A percentile compares a stretch with the other conserved stretches of the same genome.
Conservation (phyloP, 257 asterid species). For the Nicotiana tabacum region DNA sequence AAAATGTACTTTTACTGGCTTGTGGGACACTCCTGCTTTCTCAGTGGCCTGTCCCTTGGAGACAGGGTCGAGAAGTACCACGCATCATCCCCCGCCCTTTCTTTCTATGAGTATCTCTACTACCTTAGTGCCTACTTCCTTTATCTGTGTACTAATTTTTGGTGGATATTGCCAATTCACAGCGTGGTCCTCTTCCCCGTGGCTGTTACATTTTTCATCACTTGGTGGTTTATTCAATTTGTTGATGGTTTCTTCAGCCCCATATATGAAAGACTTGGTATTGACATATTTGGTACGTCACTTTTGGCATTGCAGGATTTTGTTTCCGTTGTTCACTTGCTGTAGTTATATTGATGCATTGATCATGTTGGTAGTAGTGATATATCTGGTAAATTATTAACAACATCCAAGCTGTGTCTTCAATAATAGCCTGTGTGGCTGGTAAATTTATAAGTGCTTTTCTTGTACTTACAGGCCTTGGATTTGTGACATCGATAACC, state of each 20-base stretch:
- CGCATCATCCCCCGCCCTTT: slow-evolving; percentile 1
- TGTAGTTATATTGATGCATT: slow-evolving; percentile 8
- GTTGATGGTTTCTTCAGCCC: slow-evolving; percentile 99
- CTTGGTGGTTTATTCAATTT: slow-evolving; percentile 98
- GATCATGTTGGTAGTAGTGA: background rate
- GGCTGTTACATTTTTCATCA: slow-evolving; percentile 87
- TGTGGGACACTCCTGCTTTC: background rate
- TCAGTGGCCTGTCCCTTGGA: slow-evolving; percentile 8
- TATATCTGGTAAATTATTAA: background rate
- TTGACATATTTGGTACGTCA: slow-evolving; percentile 81
- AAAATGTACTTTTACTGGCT: background rate
- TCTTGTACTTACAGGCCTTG: slow-evolving; percentile 66
- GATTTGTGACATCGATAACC: slow-evolving; percentile 72
- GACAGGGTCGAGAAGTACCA: slow-evolving; percentile 3
- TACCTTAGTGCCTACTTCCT: background rate
- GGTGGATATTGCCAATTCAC: slow-evolving; percentile 27
- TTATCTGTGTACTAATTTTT: background rate
- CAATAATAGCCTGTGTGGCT: background rate
- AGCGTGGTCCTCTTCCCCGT: slow-evolving; percentile 95
- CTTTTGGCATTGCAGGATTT: slow-evolving; percentile 1
- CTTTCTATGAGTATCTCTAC: background rate
- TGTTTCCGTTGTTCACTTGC: slow-evolving; percentile 1
- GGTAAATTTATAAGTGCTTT: slow-evolving; percentile 4
- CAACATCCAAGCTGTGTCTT: background rate
- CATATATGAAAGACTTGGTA: slow-evolving; percentile 82